phyloP scores from a whole-genome alignment of 2,329 filamentous ascomycete species.

The Hyphodiscus sp. region DNA sequence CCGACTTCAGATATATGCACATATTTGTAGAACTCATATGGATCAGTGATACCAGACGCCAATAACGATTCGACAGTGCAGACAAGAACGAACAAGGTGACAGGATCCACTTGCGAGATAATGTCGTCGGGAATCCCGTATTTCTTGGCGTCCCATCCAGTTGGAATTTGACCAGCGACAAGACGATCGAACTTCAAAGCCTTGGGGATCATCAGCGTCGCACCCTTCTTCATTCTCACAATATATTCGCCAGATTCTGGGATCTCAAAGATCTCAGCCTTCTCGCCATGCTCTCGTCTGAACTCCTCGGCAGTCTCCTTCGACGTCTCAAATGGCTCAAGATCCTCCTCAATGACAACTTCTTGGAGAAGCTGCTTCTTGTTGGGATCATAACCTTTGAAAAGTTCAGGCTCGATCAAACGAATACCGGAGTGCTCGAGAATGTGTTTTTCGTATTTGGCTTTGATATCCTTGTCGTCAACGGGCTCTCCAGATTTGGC shows the following conservation, averaged over 20 bases:
- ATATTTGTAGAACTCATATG: slow-evolving; percentile 99
- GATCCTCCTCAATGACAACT: slow-evolving; percentile 92
- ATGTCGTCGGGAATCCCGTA: slow-evolving; percentile 98
- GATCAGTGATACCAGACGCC: slow-evolving; percentile 91
- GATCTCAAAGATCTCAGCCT: slow-evolving; percentile 96
- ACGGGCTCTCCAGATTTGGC: slow-evolving; percentile 90
- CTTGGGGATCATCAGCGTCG: slow-evolving; percentile 92
- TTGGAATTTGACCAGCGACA: slow-evolving; percentile 93
- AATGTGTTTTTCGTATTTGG: slow-evolving; percentile 95
- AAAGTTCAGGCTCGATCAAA: slow-evolving; percentile 94
- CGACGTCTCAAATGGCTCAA: slow-evolving; percentile 93
- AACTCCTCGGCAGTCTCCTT: slow-evolving; percentile 98
- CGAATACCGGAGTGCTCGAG: slow-evolving; percentile 96
- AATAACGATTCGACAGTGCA: slow-evolving; percentile 89
- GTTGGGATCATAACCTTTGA: slow-evolving; percentile 93
- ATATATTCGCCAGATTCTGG: slow-evolving; percentile 90
- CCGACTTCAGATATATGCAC: slow-evolving; percentile 96
- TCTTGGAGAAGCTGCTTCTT: slow-evolving; percentile 98
- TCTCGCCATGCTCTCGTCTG: slow-evolving; percentile 93
- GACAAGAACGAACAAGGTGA: slow-evolving; percentile 91
- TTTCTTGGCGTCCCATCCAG: slow-evolving; percentile 92
- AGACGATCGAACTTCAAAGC: slow-evolving; percentile 94
- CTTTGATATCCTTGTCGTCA: slow-evolving; percentile 95
- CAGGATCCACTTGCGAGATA: slow-evolving; percentile 93
- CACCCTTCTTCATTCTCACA: slow-evolving; percentile 91